phyloP scores from a whole-genome alignment of 2,329 filamentous ascomycete genomes.

The Calonectria montana region DNA sequence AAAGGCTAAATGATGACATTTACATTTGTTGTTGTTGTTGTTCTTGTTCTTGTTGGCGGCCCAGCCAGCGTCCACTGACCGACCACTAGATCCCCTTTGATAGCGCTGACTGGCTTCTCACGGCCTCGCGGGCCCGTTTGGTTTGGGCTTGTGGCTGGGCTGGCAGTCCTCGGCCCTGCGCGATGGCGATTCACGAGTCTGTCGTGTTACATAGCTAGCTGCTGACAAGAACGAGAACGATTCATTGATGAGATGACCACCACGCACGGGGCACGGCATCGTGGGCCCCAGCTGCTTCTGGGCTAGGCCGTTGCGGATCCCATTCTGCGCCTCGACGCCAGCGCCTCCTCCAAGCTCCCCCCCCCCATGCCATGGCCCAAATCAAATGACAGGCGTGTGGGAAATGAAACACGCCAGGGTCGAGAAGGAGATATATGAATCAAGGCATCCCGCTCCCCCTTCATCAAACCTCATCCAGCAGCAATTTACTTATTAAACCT shows the following conservation, averaged over 20 bases:
- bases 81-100: no score
- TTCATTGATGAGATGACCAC: background rate
- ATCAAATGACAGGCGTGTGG: background rate
- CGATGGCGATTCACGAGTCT: background rate
- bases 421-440: constrained; percentile 5
- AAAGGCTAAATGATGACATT: constrained; percentile 7
- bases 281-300: background rate
- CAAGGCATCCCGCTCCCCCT: background rate
- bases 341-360: background rate
- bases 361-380: background rate
- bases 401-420: constrained; percentile 11
- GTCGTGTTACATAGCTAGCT: background rate
- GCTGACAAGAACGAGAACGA: background rate
- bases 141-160: no score
- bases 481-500: background rate
- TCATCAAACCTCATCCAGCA: constrained; percentile 1
- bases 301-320: background rate
- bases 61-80: background rate
- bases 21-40: background rate
- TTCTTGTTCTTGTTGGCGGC: no score
- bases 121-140: no score
- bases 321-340: background rate
- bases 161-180: background rate
- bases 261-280: background rate
- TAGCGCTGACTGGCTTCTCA: background rate